Evolutionary conservation across 2,329 filamentous ascomycete species (phyloP).

Genomic region (Lachnellula subtilissima): DNA sequence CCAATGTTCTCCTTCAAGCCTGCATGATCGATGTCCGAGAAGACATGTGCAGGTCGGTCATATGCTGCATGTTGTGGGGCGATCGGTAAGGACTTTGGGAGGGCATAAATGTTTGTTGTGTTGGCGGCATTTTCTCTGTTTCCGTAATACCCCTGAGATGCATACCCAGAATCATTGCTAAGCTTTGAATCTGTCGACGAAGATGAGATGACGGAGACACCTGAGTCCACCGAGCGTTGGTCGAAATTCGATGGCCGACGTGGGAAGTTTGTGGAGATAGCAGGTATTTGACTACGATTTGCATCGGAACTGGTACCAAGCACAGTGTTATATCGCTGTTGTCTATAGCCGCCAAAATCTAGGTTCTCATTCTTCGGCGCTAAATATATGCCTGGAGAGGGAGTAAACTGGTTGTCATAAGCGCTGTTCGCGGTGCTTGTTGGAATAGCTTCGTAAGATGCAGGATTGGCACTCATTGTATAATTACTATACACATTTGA

Average conservation of each 20-base stretch:
- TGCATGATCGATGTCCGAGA: conserved; percentile 13
- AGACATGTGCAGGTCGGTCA: conserved; percentile 17
- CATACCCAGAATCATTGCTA: conserved; percentile 26
- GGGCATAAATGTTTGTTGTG: conserved; percentile 17
- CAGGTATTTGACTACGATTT: conserved; percentile 16
- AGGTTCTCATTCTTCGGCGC: conserved; percentile 23
- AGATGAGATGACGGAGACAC: conserved; percentile 21
- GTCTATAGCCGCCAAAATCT: conserved; percentile 18
- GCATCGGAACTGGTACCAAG: conserved; percentile 20
- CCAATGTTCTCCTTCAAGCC: conserved; percentile 22
- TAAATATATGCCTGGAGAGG: conserved; percentile 21
- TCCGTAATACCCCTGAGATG: conserved; percentile 23
- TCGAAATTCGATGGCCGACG: conserved; percentile 25
- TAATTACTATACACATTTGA: conserved; percentile 20
- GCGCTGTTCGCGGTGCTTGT: conserved; percentile 8
- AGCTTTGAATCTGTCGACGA: conserved; percentile 24
- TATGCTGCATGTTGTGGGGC: conserved; percentile 19
- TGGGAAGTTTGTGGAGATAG: conserved; percentile 17
- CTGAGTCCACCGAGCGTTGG: conserved; percentile 22
- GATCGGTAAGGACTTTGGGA: conserved; percentile 23
- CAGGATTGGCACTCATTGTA: conserved; percentile 12
- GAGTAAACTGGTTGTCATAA: conserved; percentile 21
- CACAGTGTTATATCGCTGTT: conserved; percentile 24
- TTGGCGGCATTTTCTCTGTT: conserved; percentile 14
- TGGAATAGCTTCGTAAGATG: conserved; percentile 20